Percentiles rank a stretch among this genome's conserved stretches.
Conservation (phyloP, 805 yeast genomes). For the Candida pini region DNA sequence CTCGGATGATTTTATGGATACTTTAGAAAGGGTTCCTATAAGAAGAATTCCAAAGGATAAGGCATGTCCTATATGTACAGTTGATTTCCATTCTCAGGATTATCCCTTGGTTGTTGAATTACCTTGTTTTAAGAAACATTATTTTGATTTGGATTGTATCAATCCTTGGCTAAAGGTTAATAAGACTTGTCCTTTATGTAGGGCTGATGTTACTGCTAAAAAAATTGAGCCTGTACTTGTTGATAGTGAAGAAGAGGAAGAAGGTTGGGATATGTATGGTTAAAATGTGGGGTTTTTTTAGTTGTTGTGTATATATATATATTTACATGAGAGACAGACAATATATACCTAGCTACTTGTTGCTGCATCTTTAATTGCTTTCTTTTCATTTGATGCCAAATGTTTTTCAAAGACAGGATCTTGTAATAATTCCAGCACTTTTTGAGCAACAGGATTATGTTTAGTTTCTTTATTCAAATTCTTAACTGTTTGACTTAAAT, state of each 20-base stretch:
- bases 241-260: conserved; percentile 58
- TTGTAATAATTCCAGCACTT: conserved; percentile 64
- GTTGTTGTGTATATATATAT: background rate
- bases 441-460: conserved; percentile 50
- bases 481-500: conserved; percentile 19
- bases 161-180: conserved; percentile 80
- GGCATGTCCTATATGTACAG: conserved; percentile 82
- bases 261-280: conserved; percentile 78
- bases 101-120: conserved; percentile 76
- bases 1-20: conserved; percentile 63
- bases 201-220: conserved; percentile 60
- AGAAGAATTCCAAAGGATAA: conserved; percentile 41
- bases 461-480: conserved; percentile 16
- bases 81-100: conserved; percentile 60
- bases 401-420: conserved; percentile 67
- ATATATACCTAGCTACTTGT: too few relatives aligned
- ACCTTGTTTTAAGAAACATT: conserved; percentile 63
- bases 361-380: too few relatives aligned
- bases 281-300: conserved; percentile 17
- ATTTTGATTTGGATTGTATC: conserved; percentile 84
- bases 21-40: conserved; percentile 61
- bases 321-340: too few relatives aligned
- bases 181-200: conserved; percentile 80
- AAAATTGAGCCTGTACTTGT: conserved; percentile 32
- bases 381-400: conserved; percentile 28